phyloP scores from a whole-genome alignment of 192 early-diverging fungal genomes.

The Coemansia sp. region DNA sequence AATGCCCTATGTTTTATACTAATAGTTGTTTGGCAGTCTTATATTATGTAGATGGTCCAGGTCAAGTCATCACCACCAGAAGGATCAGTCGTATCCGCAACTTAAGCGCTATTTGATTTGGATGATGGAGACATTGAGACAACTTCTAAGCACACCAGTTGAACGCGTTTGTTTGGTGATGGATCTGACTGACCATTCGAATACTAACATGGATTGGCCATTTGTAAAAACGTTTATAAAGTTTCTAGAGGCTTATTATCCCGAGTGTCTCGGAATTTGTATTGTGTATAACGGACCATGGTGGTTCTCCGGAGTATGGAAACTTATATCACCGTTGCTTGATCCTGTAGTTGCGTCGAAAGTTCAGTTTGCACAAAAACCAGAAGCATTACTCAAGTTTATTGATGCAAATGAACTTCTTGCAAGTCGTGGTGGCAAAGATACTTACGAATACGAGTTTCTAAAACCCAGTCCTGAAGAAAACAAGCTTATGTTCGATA shows the following conservation, averaged over 20 bases:
- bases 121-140: constrained; percentile 71
- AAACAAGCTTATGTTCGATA: constrained; percentile 58
- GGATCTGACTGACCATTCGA: constrained; percentile 73
- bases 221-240: constrained; percentile 81
- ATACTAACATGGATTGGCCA: constrained; percentile 78
- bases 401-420: constrained; percentile 67
- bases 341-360: constrained; percentile 90
- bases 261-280: constrained; percentile 78
- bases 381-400: constrained; percentile 65
- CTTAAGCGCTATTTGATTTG: constrained; percentile 68
- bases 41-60: constrained; percentile 33
- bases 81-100: constrained; percentile 62
- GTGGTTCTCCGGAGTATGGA: constrained; percentile 87
- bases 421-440: constrained; percentile 63
- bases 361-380: constrained; percentile 73
- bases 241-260: constrained; percentile 88
- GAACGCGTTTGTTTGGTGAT: constrained; percentile 73
- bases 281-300: constrained; percentile 90
- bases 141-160: constrained; percentile 64
- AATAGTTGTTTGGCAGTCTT: background rate
- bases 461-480: constrained; percentile 54
- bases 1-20: background rate
- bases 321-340: constrained; percentile 77
- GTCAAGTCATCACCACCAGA: constrained; percentile 62
- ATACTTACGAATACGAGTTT: constrained; percentile 62